These are phyloP conservation scores for Alectoria sarmentosa DNA, from an alignment of 495 filamentous ascomycete species.

Conservation along the genomic window DNA sequence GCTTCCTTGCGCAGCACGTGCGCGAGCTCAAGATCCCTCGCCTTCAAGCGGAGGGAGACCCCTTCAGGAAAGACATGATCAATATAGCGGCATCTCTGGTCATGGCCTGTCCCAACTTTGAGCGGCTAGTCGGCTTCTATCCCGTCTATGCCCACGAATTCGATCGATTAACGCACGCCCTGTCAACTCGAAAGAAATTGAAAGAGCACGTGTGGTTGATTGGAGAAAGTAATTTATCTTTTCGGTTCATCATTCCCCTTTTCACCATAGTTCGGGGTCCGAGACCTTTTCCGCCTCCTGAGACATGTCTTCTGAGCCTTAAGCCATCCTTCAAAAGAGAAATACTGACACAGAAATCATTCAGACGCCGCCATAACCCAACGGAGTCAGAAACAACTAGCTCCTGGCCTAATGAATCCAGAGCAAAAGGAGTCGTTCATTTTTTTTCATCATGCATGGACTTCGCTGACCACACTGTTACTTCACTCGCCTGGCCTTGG, in stretches of 20 bases:
- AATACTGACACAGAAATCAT: too few species aligned
- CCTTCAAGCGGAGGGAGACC: slow-evolving; percentile 31
- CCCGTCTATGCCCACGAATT: slow-evolving; percentile 65
- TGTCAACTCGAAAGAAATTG: slow-evolving; percentile 66
- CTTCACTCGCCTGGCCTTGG: slow-evolving; percentile 59
- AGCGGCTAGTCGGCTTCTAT: slow-evolving; percentile 64
- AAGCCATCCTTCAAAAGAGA: too few species aligned
- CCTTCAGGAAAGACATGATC: slow-evolving; percentile 53
- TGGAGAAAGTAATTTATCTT: too few species aligned
- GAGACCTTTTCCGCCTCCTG: too few species aligned
- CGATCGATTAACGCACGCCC: slow-evolving; percentile 66
- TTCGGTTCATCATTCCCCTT: too few species aligned
- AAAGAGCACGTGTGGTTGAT: slow-evolving; percentile 80
- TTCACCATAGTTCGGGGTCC: too few species aligned
- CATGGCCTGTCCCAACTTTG: slow-evolving; percentile 81
- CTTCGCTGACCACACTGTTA: slow-evolving; percentile 63
- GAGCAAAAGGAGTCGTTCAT: slow-evolving; percentile 63
- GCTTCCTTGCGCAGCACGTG: slow-evolving; percentile 64
- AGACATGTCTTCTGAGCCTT: too few species aligned
- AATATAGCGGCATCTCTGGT: slow-evolving; percentile 72
- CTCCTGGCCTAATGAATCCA: slow-evolving; percentile 50
- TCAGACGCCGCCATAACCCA: slow-evolving; percentile 37
- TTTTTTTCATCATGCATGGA: slow-evolving; percentile 63
- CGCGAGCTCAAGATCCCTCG: slow-evolving; percentile 62
- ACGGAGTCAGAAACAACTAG: slow-evolving; percentile 37